Base-by-base conservation (phyloP, 352 stramenopile genomes). In the Phytophthora meadii region DNA sequence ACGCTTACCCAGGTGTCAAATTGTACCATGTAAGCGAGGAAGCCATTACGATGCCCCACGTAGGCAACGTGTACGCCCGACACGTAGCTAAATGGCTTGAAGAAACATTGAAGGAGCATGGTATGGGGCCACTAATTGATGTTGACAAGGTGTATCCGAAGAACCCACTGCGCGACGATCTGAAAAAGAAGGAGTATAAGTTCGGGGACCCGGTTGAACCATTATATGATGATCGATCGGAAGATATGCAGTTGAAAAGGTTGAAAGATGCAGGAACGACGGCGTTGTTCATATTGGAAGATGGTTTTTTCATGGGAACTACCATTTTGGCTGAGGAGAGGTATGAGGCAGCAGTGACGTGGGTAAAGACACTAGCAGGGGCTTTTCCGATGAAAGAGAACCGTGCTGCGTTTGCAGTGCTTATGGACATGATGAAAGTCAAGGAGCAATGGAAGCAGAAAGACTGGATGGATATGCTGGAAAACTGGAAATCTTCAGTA, bases 361-460 rank as follows among this genome's bases (percentile, higher is more conserved):
- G 81, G 82, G 68, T 94, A 28, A 48, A 64, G n/a, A 76, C 83
- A 7, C 61, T 92, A 8, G 66, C 68, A 2, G 68, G 52, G 0
- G 62, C 77, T 5, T 94, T 94, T 68, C 85, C 85, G 5, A 68
- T 92, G 25, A 74, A 88, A 45, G 57, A 71, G 32, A 94, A 92
- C 40, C 78, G 79, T 22, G 65, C 40, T 1, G 76, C 70, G 28
- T 85, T 93, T 56, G 62, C 66, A 1, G 54, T 72, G 14, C 76
- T 93, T 46, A 61, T 73, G 2, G 54, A 74, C 15, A 63, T 68
- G 3, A 72, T 84, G 27, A 60, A 74, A 42, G 57, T 74, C 17
- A 57, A 79, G 10, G 42, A 67, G 1, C 65, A 37, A 7, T 93
- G 84, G 84, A 61, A 72, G 27, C 60, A 77, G 28, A 44, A 53